Percentiles rank a stretch among this genome's conserved stretches.
Conservation (phyloP, 1,139 yeast species). For the Scheffersomyces parashehatae region DNA sequence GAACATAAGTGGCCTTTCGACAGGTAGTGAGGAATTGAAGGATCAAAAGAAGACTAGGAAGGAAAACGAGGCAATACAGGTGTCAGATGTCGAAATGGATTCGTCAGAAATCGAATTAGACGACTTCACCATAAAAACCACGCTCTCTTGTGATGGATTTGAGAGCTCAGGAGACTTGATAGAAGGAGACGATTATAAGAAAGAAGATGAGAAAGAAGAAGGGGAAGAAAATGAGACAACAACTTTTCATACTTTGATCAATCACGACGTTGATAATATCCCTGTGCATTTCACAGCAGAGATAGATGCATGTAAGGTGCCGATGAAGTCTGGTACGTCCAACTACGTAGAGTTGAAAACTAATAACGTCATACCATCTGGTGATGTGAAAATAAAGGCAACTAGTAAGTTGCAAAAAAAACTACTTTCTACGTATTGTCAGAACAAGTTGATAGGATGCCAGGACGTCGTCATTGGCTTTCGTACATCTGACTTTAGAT, state of each 20-base stretch:
- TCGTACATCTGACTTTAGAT: slow-evolving; percentile 16
- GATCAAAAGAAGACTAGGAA: no score
- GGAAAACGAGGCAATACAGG: no score
- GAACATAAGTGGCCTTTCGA: no score
- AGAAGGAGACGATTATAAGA: no score
- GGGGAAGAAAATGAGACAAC: slow-evolving; percentile 1
- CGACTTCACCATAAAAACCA: no score
- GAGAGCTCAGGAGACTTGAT: no score
- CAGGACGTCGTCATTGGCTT: slow-evolving; percentile 21
- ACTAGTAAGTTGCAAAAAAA: slow-evolving; percentile 11
- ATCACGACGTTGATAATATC: slow-evolving; percentile 11
- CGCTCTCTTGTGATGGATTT: no score
- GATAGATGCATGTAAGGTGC: slow-evolving; percentile 18
- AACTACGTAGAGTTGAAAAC: slow-evolving; percentile 27
- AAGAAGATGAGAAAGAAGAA: not conserved
- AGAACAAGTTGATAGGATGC: slow-evolving; percentile 20
- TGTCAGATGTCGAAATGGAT: no score
- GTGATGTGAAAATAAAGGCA: slow-evolving; percentile 5
- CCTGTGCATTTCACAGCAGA: slow-evolving; percentile 24
- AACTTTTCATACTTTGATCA: slow-evolving; percentile 19
- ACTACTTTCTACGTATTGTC: slow-evolving; percentile 22
- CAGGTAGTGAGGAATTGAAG: no score
- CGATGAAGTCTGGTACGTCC: slow-evolving; percentile 8
- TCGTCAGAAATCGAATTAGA: no score
- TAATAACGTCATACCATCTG: slow-evolving; percentile 10